Conservation (phyloP, 1,284 basidiomycete species). For the Cutaneotrichosporon dermatis region DNA sequence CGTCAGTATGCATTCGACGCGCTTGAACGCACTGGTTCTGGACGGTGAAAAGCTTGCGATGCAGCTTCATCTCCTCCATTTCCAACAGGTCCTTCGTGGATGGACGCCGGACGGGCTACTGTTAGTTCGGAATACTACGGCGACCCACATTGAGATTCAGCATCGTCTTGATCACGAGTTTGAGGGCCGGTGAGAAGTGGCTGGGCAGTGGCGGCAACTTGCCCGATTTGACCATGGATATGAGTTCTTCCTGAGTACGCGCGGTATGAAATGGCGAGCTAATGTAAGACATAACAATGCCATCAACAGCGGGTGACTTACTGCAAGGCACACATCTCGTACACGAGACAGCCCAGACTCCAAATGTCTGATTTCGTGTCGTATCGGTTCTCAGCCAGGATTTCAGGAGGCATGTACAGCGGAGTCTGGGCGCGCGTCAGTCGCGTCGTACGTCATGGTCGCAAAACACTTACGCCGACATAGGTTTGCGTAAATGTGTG, state of each 20-base stretch:
- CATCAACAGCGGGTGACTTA: constrained; percentile 31
- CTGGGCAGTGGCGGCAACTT: constrained; percentile 41
- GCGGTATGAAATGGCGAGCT: constrained; percentile 47
- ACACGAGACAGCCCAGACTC: constrained; percentile 94
- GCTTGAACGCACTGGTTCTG: constrained; percentile 49
- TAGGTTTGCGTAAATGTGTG: constrained; percentile 91
- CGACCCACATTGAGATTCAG: constrained; percentile 41
- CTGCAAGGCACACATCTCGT: constrained; percentile 87
- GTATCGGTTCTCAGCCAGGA: constrained; percentile 93
- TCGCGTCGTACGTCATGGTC: neutral
- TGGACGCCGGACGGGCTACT: constrained; percentile 40
- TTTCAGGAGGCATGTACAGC: constrained; percentile 97
- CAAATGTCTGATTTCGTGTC: constrained; percentile 98
- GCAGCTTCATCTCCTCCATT: constrained; percentile 48
- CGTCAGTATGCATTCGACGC: constrained; percentile 29
- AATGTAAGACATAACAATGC: neutral
- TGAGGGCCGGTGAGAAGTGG: constrained; percentile 37
- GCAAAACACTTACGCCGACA: constrained; percentile 66
- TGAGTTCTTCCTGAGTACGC: constrained; percentile 46
- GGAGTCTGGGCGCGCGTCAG: constrained; percentile 62
- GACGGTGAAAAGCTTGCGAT: constrained; percentile 44
- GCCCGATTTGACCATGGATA: constrained; percentile 45
- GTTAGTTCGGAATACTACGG: neutral
- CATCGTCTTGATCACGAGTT: constrained; percentile 42
- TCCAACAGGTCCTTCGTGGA: constrained; percentile 45